Base-by-base conservation (phyloP, 805 yeast genomes). In the Candida succiphila region DNA sequence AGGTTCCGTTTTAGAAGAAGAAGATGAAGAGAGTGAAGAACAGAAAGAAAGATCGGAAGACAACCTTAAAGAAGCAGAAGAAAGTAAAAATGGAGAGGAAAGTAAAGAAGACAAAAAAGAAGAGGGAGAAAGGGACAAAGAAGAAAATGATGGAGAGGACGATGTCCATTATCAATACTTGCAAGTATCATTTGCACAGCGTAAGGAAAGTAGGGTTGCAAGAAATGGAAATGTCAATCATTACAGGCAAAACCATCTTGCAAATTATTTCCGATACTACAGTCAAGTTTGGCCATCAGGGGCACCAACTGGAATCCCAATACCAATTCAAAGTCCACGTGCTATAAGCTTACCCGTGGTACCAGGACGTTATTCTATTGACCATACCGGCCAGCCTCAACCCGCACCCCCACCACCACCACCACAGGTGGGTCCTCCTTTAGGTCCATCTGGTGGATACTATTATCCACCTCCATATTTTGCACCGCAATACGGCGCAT, bases 121-220 rank as follows among this genome's bases (percentile, higher is more conserved):
- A 21, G 23, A 21, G 7, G 10, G 10, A 21, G 23, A 21, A 21
- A 21, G 10, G 10, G 19, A 12, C 10, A 9, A 13, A 17, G 16
- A 27, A 8, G 5, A 13, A 14, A 14, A 9, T n/a, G 23, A 3
- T 18, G 16, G 5, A n/a, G 50, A 46, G 33, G 42, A 43, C 14
- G n/a, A n/a, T n/a, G n/a, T n/a, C n/a, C n/a, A n/a, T n/a, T 32
- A 42, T 10, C 50, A 49, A 37, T 30, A 40, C 2, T 33, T 54
- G 4, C 47, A 43, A 25, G 88, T 83, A 25, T 79, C 89, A 30
- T 74, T 83, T 58, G 94, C 94, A 18, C 87, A 79, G 56, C 66
- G 79, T 56, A 75, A 75, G 60, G 71, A 75, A 51, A 77, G 72
- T 51, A 67, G 75, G 53, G 47, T 41, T 34, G 49, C 49, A 29